Conservation (phyloP, 768 basidiomycete species). For the Leccinum fibrillosum region DNA sequence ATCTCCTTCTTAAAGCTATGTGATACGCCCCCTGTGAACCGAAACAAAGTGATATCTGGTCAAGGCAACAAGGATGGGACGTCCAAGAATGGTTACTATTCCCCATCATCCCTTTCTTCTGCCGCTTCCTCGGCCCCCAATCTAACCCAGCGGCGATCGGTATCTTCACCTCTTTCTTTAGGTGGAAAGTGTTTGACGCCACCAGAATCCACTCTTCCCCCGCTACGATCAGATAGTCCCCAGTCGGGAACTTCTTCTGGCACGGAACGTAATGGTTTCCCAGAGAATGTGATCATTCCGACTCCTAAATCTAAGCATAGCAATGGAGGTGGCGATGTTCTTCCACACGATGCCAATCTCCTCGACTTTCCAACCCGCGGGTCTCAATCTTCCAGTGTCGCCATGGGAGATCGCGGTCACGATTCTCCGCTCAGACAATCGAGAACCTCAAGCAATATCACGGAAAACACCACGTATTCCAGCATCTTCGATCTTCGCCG, state of each 20-base stretch:
- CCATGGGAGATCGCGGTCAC: slow-evolving; percentile 29
- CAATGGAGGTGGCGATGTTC: slow-evolving; percentile 6
- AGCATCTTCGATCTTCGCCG: slow-evolving; percentile 57
- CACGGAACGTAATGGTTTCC: slow-evolving; percentile 30
- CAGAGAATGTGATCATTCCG: slow-evolving; percentile 32
- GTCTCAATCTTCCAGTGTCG: slow-evolving; percentile 35
- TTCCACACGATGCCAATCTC: slow-evolving; percentile 18
- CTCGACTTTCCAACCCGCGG: slow-evolving; percentile 32
- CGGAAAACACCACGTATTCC: slow-evolving; percentile 54
- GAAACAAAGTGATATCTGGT: slow-evolving; percentile 45
- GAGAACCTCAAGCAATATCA: slow-evolving; percentile 57
- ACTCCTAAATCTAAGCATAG: slow-evolving; percentile 37
- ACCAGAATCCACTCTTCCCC: slow-evolving; percentile 44
- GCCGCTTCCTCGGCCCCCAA: slow-evolving; percentile 65
- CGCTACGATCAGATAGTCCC: slow-evolving; percentile 56
- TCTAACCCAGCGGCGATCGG: slow-evolving; percentile 38
- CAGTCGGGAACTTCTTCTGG: slow-evolving; percentile 39
- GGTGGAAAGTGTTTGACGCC: slow-evolving; percentile 49
- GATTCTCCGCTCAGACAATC: slow-evolving; percentile 53
- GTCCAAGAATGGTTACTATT: slow-evolving; percentile 38
- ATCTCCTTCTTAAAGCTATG: slow-evolving; percentile 62
- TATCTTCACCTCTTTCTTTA: slow-evolving; percentile 34
- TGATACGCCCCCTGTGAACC: slow-evolving; percentile 49
- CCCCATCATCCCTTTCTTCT: slow-evolving; percentile 31
- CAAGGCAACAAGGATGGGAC: slow-evolving; percentile 30